Base-by-base conservation (phyloP, 805 yeast genomes). In the Starmerella apis region DNA sequence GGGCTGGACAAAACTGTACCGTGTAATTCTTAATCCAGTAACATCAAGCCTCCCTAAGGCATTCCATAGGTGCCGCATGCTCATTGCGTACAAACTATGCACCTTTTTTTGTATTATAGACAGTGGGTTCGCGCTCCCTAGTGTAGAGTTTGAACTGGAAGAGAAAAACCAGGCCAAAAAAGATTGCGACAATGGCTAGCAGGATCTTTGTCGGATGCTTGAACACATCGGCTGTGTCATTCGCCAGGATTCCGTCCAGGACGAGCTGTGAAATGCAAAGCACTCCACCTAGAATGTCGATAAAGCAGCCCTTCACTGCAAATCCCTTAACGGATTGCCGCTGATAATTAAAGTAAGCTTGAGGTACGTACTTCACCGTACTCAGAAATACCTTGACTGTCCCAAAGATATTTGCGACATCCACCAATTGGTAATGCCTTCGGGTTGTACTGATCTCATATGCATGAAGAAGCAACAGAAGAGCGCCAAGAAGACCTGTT, bases 311-410 rank as follows among this genome's bases (percentile, higher is more conserved):
- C 14, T 62, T 48, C 33, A 65, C 68, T 3, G 77, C 70, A 51
- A 72, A 69, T 1, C 79, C 79, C 52, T 63, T 65, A 61, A 75
- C 71, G 7, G 76, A 69, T 38, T 63, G 61, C 28, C 79, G 66
- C 44, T 61, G 56, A 46, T 59, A 59, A 55, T 74, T 74, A 60
- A 68, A 68, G 31, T 63, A 48, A 3, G 74, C 69, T 56, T 75
- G 79, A 1, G 79, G 79, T 5, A 75, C 50, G 55, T 75, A 72
- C 58, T 75, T 75, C 42, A 71, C 61, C 32, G 69, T 65, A 52
- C 76, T 71, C 56, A 73, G 65, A 36, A 62, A 52, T 18, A 75
- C 68, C 60, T 75, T 75, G 54, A 71, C 68, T 38, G 70, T 65
- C 2, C 78, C 74, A 19, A 74, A 61, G 37, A 67, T 59, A 25